Evolutionary conservation across 306 rosid species (phyloP), one percentile per base, ranked within the genome.

Genomic region (Arachis stenosperma): DNA sequence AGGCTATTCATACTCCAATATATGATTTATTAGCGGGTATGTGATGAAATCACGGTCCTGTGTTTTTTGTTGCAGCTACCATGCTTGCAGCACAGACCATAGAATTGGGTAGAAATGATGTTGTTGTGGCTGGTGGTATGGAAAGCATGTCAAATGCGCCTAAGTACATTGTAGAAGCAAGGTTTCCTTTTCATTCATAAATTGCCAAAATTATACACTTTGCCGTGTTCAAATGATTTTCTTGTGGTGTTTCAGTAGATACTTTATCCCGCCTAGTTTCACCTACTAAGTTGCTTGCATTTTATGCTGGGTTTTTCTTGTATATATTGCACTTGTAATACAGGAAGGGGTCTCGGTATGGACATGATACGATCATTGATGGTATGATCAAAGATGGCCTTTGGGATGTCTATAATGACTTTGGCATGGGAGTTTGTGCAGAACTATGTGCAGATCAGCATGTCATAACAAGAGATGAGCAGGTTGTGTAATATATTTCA

Each of bases 71-170:
- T 66, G 69, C 86, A 93, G 98, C 97, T 27, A 75, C 88, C 63
- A 93, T 91, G 98, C 51, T 90, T 64, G 98, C 98, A 29, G 96
- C 98, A 43, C 97, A 82, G 75, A 86, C 96, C 54, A 90, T 93
- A 74, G 86, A 86, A 82, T 65, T 80, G 54, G 97, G 96, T 65
- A 13, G 43, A 70, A 85, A 91, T 70, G 89, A 91, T 61, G 55
- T 93, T 55, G 96, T 93, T 42, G 97, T 93, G 30, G 81, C 81
- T 55, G 98, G 97, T 67, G 98, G 98, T 58, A 93, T 93, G 97
- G 98, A 93, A 84, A 93, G 98, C 85, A 93, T 90, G 98, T 93
- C 96, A 30, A 93, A 91, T 76, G 86, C 89, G 22, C 98, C 98
- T 12, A 93, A 93, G 82, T 91, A 93, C 81, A 79, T 93, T 11